Percentiles rank a stretch among this genome's conserved stretches.
Conservation (phyloP, 1,139 yeast genomes). For the Candida frijolesensis region DNA sequence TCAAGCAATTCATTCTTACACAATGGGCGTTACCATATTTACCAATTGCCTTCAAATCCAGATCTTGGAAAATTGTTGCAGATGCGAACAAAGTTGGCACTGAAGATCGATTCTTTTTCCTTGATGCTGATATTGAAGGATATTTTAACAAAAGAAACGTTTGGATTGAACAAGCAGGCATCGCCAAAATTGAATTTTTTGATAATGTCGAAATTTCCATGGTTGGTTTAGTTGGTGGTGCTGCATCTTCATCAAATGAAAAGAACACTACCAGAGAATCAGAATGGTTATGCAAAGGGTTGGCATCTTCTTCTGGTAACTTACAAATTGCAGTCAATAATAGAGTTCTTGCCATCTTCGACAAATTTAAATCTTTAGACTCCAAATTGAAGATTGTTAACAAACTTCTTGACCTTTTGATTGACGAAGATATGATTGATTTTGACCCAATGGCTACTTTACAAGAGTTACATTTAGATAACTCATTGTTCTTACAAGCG, state of each 20-base stretch:
- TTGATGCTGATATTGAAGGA: constrained; percentile 30
- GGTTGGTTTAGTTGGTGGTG: constrained; percentile 55
- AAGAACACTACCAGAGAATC: constrained; percentile 53
- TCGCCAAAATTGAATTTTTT: constrained; percentile 50
- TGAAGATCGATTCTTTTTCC: constrained; percentile 35
- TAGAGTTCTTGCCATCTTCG: constrained; percentile 58
- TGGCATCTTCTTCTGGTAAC: constrained; percentile 42
- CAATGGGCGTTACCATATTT: constrained; percentile 42
- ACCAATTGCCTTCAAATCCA: constrained; percentile 36
- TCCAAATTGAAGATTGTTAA: constrained; percentile 59
- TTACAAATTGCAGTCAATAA: constrained; percentile 57
- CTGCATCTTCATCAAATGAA: constrained; percentile 39
- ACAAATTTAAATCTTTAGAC: constrained; percentile 53
- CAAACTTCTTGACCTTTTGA: constrained; percentile 58
- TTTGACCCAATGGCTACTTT: constrained; percentile 60
- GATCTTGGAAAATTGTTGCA: constrained; percentile 36
- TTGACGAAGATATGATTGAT: constrained; percentile 38
- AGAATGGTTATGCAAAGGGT: constrained; percentile 58
- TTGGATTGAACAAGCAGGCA: constrained; percentile 48
- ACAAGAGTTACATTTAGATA: constrained; percentile 48
- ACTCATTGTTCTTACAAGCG: constrained; percentile 48
- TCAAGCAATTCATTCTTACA: constrained; percentile 42
- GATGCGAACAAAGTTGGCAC: constrained; percentile 24
- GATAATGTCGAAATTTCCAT: constrained; percentile 56
- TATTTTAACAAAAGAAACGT: constrained; percentile 38